Base-by-base conservation (phyloP, 345 rosid genomes). In the Brassica nigra region DNA sequence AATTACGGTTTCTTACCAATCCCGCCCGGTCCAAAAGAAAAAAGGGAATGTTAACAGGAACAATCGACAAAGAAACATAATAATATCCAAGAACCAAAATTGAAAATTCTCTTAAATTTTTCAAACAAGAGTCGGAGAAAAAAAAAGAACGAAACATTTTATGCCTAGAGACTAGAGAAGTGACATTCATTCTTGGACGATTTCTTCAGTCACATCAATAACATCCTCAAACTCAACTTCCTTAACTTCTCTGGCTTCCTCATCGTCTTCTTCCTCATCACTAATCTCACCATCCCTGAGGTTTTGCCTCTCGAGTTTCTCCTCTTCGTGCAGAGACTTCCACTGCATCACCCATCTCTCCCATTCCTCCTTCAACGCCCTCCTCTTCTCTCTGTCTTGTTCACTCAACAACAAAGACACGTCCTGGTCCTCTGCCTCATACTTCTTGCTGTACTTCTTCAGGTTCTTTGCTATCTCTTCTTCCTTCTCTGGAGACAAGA, bases 341-440 rank as follows among this genome's bases (percentile, higher is more conserved):
- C 98, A 95, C 70, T 87, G 80, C 15, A 61, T 86, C 5, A 89
- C 83, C 97, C 92, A 93, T 69, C 85, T 89, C 1, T 89, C 90
- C 99, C 99, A 95, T 42, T 93, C 99, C 12, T 91, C 97, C 88
- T 95, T 93, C 88, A 95, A 70, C 82, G 68, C 78, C 77, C 76
- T 90, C 75, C 98, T 82, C 92, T 89, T 91, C 86, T 90, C 95
- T 5, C 97, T 87, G 54, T 95, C 98, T 76, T 91, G 98, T 85
- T 95, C 97, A 9, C 90, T 88, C 84, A 95, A 85, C 29, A 78
- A 85, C 90, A 90, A 14, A 0, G 99, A 89, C 39, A 93, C 98
- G 34, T 95, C 98, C 79, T 93, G 98, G 58, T 95, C 99, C 85
- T 95, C 99, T 30, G 86, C 84, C 83, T 95, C 99, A 0, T 93